Conservation (phyloP, 768 basidiomycete genomes). For the Suillus fuscotomentosus region DNA sequence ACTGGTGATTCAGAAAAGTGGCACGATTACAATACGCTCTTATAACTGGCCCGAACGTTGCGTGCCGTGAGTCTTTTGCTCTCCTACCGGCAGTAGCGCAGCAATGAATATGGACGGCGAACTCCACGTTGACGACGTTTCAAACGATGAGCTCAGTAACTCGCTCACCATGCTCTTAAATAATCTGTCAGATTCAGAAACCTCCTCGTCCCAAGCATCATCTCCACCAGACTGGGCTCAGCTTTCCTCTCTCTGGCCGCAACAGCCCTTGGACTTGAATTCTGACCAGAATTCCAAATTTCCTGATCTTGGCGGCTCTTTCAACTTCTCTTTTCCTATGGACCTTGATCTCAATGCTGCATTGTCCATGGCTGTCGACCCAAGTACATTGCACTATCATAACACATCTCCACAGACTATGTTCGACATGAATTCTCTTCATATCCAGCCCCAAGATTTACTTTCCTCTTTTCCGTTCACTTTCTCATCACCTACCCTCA, state of each 20-base stretch:
- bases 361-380: constrained; percentile 57
- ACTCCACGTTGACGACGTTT: background rate
- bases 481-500: constrained; percentile 37
- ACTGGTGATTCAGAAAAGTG: constrained; percentile 16
- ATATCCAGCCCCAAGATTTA: constrained; percentile 29
- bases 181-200: constrained; percentile 35
- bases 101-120: background rate
- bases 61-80: background rate
- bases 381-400: constrained; percentile 56
- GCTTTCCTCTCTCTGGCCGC: constrained; percentile 48
- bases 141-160: constrained; percentile 33
- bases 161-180: constrained; percentile 59
- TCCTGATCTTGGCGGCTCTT: constrained; percentile 39
- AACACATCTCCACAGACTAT: constrained; percentile 15
- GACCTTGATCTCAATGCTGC: constrained; percentile 56
- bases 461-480: constrained; percentile 39
- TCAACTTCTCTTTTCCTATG: constrained; percentile 43
- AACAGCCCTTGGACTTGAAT: constrained; percentile 11
- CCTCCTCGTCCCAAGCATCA: constrained; percentile 24
- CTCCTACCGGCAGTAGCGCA: background rate
- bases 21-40: constrained; percentile 16
- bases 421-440: constrained; percentile 17
- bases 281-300: constrained; percentile 27
- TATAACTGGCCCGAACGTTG: background rate
- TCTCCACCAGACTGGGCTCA: constrained; percentile 54